Evolutionary conservation across 2,329 filamentous ascomycete species (phyloP), one percentile per base, ranked within the genome.

Genomic region (Xylaria hypoxylon): DNA sequence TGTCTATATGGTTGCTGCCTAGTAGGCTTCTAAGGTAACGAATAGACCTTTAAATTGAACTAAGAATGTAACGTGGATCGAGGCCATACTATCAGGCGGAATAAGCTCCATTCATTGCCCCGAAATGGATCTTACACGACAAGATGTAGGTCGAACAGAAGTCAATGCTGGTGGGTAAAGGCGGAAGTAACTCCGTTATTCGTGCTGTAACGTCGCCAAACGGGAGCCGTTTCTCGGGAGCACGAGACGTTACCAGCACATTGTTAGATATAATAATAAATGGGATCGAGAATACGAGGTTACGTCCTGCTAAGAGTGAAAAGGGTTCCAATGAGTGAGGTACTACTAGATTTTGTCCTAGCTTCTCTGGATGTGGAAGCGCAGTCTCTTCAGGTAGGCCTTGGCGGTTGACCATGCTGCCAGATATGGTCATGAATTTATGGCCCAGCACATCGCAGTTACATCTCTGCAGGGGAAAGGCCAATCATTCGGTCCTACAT

Each of bases 51-150:
- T 24, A 3, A 47, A 24, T 47, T 19, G 19, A 24, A 40, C 40
- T 2, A 48, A 48, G 24, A 10, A 13, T 11, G 13, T 26, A 24
- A 53, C 5, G 33, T 15, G n/a, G 33, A 26, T 24, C 26, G 19
- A 33, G 31, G 17, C 35, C 45, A 62, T 28, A 19, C 19, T 7
- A 33, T 44, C 17, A 13, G 45, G 40, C 7, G 31, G n/a, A 17
- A 26, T 35, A 10, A 28, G 44, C 22, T 31, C 24, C 38, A 53
- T 22, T 59, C 44, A 1, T 7, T n/a, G 17, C 19, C 19, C 19
- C 28, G 38, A 35, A 35, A 28, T 61, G 38, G 38, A 26, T 33
- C 26, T 35, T 45, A 11, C 22, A 40, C 55, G 55, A 26, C 26
- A 26, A 17, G 48, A 53, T 35, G 15, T 40, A 15, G 48, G 19